Conservation (phyloP, 768 basidiomycete species). For the Cystobasidiopsis lactophilus region DNA sequence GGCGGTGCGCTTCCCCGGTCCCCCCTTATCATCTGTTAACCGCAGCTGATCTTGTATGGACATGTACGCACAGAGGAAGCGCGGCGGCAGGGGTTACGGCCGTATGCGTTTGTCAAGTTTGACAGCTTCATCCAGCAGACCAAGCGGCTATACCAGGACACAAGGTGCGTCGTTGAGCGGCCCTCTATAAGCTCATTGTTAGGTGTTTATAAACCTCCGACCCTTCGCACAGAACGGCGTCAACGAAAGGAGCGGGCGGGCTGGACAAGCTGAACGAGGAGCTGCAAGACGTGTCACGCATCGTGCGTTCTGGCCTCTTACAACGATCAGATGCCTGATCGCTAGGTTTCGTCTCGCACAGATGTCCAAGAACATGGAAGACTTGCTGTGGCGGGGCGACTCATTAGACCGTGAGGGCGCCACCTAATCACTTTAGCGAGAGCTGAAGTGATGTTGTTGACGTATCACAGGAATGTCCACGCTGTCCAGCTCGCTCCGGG, state of each 20-base stretch:
- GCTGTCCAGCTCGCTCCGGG: conserved; percentile 73
- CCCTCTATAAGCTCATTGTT: neutral
- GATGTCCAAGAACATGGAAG: conserved; percentile 85
- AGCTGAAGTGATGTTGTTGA: neutral
- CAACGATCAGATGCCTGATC: no score
- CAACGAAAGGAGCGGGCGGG: conserved; percentile 17
- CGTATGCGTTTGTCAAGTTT: conserved; percentile 98
- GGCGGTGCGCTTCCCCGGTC: conserved; percentile 23
- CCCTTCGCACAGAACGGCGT: conserved; percentile 8
- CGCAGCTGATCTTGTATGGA: neutral
- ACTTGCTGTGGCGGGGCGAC: conserved; percentile 91
- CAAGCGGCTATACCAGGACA: conserved; percentile 79
- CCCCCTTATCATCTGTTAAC: neutral
- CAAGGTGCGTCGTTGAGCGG: conserved; percentile 51
- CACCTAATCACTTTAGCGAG: conserved; percentile 20
- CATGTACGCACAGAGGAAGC: conserved; percentile 5
- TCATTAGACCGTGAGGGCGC: conserved; percentile 93
- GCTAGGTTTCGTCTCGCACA: no score
- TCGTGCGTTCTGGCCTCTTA: conserved; percentile 43
- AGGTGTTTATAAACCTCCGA: conserved; percentile 19
- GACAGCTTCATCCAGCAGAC: conserved; percentile 99
- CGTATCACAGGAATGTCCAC: conserved; percentile 60
- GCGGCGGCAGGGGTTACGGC: conserved; percentile 74
- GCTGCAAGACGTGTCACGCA: conserved; percentile 87
- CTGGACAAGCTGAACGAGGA: conserved; percentile 85